Evolutionary conservation across 2,329 filamentous ascomycete species (phyloP), one percentile per base, ranked within the genome.

Genomic region (Ustulina deusta): DNA sequence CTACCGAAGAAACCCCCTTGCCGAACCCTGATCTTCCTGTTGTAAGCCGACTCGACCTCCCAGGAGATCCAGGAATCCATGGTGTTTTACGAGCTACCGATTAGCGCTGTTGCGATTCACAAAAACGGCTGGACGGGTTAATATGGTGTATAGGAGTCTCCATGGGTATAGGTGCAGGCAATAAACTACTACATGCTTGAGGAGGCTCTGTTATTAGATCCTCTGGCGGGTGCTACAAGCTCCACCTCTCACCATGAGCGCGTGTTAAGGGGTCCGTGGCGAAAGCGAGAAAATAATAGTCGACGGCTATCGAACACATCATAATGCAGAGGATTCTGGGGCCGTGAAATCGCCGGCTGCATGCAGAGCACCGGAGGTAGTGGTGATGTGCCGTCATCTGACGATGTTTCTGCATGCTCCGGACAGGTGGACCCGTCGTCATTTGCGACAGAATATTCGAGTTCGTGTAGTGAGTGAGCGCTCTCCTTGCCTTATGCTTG

Each of bases 381-480:
- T 65, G 65, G 69, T 72, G 59, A 29, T 65, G 64, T 67, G 63
- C 68, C 70, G 68, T 74, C 74, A 75, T 71, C 73, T 74, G 73
- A 74, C 69, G 62, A 66, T 54, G 57, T 70, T 67, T 69, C 71
- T 75, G 72, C 73, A 75, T 71, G 69, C 70, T 67, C 69, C 69
- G 70, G 73, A 67, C 48, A 70, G 69, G 69, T 71, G 71, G 72
- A 63, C 68, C 69, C 55, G 69, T 69, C 62, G 69, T 75, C 70
- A 74, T 74, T 72, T 72, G 65, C 74, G 69, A 72, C 68, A 72
- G 57, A 68, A 72, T 61, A 27, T 61, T 52, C 34, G 34, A 59
- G 42, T 42, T 61, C 46, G 46, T 61, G 58, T 64, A 40, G 52
- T 42, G 65, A 63, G 40, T n/a, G 59, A 66, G 25, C 9, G 63